Base-by-base conservation (phyloP, 2,329 filamentous ascomycete species). In the Hypomyces rosellus region DNA sequence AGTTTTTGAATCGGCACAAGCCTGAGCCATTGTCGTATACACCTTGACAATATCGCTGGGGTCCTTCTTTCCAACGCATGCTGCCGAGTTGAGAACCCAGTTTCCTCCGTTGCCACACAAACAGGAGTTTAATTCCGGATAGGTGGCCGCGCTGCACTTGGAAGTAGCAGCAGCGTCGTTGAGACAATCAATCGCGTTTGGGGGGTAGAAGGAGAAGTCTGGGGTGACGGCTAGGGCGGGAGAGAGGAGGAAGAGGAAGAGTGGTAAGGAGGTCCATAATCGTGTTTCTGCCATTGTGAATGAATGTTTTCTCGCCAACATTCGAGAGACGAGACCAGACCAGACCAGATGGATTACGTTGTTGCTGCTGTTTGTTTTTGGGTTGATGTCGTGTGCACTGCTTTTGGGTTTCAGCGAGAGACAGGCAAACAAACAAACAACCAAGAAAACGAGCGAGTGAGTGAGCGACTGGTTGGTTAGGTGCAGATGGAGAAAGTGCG, bases 81-180 rank as follows among this genome's bases (percentile, higher is more conserved):
- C 56, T 3, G 76, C 77, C 2, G 74, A 59, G 34, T 68, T 67
- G 16, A 69, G 72, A 53, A 80, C 64, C 59, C 80, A 81, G 55
- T 71, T 65, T 49, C 72, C 72, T 33, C 67, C 63, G 50, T 80
- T 77, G 54, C 61, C 60, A 59, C 77, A 81, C 2, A 80, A 66
- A 48, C 77, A 81, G 2, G 59, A 47, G 56, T 80, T 80, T 54
- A 78, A 64, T 30, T 68, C 62, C 0, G 57, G 41, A 3, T 68
- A 65, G 0, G 68, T 69, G 16, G 59, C 58, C 15, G 71, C 71
- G 5, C 63, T 62, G 62, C 77, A 81, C 4, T 61, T 57, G 14
- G 69, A 71, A 16, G 52, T 33, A 43, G 65, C 58, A 30, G 74
- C 69, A 4, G 75, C 65, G 14, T 65, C 44, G 54, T 69, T 61